Evolutionary conservation across 73 alveolate species (phyloP).

Genomic region (Durusdinium trenchii): DNA sequence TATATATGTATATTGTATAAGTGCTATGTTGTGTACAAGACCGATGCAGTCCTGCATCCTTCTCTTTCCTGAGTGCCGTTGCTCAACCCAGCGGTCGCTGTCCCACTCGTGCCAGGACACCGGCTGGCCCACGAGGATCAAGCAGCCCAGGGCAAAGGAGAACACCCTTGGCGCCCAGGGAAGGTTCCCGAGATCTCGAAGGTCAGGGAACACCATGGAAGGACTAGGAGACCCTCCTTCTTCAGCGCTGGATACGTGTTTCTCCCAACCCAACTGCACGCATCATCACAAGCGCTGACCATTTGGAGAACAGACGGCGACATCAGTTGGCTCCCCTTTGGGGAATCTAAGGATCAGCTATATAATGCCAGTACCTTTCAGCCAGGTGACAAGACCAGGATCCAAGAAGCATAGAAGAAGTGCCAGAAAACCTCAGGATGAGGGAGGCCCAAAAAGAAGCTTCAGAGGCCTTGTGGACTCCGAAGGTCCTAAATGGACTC

Average conservation of each 20-base stretch:
- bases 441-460: too few species aligned
- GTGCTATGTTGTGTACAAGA: too few species aligned
- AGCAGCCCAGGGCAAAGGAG: slow-evolving; percentile 73
- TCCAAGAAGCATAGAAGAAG: slow-evolving; percentile 92
- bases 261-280: not conserved
- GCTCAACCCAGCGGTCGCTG: not conserved
- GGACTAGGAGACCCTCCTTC: not conserved
- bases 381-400: slow-evolving; percentile 73
- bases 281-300: not conserved
- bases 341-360: not conserved
- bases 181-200: too few species aligned
- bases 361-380: not conserved
- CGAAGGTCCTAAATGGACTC: too few species aligned
- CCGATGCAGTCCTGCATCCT: too few species aligned
- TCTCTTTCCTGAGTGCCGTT: too few species aligned
- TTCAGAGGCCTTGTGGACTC: too few species aligned
- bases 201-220: too few species aligned
- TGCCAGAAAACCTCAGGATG: slow-evolving; percentile 84
- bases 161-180: slow-evolving; percentile 73
- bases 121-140: slow-evolving; percentile 84
- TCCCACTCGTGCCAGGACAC: not conserved
- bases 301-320: not conserved
- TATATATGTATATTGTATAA: too few species aligned
- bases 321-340: not conserved
- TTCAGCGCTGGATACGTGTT: not conserved